A percentile compares a stretch with the other conserved stretches of the same genome.
Evolutionary conservation across 805 yeast genomes (phyloP).

Genomic region (Sugiyamaella floridensis): DNA sequence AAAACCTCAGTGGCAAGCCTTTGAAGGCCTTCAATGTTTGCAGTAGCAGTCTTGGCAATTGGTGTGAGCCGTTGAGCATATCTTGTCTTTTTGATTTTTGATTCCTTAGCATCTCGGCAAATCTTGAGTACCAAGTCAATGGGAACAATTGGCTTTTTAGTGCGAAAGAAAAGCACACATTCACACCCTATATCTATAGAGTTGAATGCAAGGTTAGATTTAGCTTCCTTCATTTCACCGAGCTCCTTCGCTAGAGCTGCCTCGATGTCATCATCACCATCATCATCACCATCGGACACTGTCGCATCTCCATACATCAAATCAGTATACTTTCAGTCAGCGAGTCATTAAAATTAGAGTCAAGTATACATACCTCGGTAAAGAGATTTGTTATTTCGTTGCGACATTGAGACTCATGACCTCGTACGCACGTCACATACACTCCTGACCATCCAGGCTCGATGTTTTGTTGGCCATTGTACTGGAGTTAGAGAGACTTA

Average conservation of each 20-base stretch:
- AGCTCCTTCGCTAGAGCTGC: constrained; percentile 64
- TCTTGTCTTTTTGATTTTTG: constrained; percentile 47
- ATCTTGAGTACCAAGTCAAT: constrained; percentile 58
- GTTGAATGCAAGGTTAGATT: constrained; percentile 19
- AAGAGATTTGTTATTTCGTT: constrained; percentile 61
- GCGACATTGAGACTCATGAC: constrained; percentile 70
- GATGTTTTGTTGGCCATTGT: constrained; percentile 27
- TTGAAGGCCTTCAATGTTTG: constrained; percentile 60
- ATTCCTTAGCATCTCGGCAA: constrained; percentile 51
- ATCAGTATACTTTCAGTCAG: constrained; percentile 13
- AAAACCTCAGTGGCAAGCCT: constrained; percentile 55
- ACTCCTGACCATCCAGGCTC: constrained; percentile 86
- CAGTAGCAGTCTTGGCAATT: constrained; percentile 64
- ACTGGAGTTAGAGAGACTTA: background rate
- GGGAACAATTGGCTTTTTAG: constrained; percentile 73
- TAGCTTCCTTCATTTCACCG: constrained; percentile 44
- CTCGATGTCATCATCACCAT: constrained; percentile 47
- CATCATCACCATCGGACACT: constrained; percentile 18
- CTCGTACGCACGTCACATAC: constrained; percentile 82
- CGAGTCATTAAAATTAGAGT: background rate
- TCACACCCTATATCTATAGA: constrained; percentile 29
- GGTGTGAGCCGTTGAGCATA: constrained; percentile 79
- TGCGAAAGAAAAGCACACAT: constrained; percentile 70
- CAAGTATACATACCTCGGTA: constrained; percentile 34
- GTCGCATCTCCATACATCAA: constrained; percentile 24